A percentile compares a stretch with the other conserved stretches of the same genome.
These are phyloP conservation scores for Paramecium sexaurelia DNA, from an alignment of 73 alveolate species.

Conservation along the genomic window DNA sequence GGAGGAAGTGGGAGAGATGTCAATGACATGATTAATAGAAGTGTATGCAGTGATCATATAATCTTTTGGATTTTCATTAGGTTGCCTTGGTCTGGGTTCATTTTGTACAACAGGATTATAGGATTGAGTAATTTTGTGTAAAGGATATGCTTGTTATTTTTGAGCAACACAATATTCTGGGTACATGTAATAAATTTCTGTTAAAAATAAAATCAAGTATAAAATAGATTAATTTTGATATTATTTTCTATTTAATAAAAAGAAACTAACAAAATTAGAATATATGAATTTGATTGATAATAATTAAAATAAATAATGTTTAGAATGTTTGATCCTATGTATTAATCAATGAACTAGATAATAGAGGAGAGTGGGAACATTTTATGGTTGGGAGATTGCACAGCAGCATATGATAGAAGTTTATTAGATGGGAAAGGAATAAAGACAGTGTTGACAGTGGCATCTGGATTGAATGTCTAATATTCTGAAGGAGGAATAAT, in stretches of 20 bases:
- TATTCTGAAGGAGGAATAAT: constrained; percentile 56
- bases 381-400: constrained; percentile 69
- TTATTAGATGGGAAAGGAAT: constrained; percentile 49
- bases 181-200: constrained; percentile 42
- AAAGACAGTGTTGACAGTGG: constrained; percentile 65
- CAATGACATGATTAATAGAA: constrained; percentile 25
- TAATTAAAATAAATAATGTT: background rate
- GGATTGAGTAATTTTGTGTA: constrained; percentile 40
- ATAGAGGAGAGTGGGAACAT: constrained; percentile 52
- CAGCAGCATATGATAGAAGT: constrained; percentile 70
- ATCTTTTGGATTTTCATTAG: constrained; percentile 58
- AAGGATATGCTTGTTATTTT: constrained; percentile 6
- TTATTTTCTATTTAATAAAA: background rate
- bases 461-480: constrained; percentile 45
- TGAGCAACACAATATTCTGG: constrained; percentile 47
- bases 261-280: background rate
- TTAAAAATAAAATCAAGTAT: constrained; percentile 32
- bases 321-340: constrained; percentile 46
- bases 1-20: constrained; percentile 33
- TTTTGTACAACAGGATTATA: constrained; percentile 23
- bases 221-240: background rate
- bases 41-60: constrained; percentile 20
- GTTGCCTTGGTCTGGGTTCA: constrained; percentile 7
- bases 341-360: constrained; percentile 56
- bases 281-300: background rate